phyloP scores from a whole-genome alignment of 176 grass and related monocot genomes.

The Cenchrus purpureus region DNA sequence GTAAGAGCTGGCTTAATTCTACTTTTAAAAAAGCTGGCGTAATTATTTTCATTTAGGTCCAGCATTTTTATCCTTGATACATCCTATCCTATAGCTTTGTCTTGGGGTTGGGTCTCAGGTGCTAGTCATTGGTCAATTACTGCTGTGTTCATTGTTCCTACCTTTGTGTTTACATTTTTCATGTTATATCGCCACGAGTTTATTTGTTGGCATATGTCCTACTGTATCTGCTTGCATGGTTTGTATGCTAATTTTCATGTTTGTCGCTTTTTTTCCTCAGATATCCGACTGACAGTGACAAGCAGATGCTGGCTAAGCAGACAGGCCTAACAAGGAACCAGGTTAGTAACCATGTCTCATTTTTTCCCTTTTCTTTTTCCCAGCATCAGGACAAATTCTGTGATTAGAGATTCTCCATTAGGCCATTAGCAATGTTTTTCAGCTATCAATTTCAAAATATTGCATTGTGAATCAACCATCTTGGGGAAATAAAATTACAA shows the following conservation, averaged over 20 bases:
- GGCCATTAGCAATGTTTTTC: not conserved
- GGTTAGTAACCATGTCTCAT: slow-evolving; percentile 5
- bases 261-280: slow-evolving; percentile 43
- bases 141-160: not conserved
- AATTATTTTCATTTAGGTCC: not conserved
- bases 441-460: not conserved
- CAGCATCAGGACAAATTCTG: not conserved
- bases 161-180: not conserved
- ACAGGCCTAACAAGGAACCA: slow-evolving; percentile 83
- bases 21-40: not conserved
- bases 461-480: not conserved
- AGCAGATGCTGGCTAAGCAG: slow-evolving; percentile 90
- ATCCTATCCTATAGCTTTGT: not conserved
- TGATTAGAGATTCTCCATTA: not conserved
- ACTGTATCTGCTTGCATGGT: not conserved
- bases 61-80: not conserved
- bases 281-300: slow-evolving; percentile 88
- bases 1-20: not conserved
- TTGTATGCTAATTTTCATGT: slow-evolving; percentile 1
- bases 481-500: not conserved
- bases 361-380: not conserved
- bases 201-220: not conserved
- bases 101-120: not conserved
- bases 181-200: not conserved
- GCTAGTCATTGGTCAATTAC: not conserved